Percentiles rank a stretch among this genome's conserved stretches.
These are phyloP conservation scores for Xylaria venustula DNA, from an alignment of 495 filamentous ascomycete species.

Conservation along the genomic window DNA sequence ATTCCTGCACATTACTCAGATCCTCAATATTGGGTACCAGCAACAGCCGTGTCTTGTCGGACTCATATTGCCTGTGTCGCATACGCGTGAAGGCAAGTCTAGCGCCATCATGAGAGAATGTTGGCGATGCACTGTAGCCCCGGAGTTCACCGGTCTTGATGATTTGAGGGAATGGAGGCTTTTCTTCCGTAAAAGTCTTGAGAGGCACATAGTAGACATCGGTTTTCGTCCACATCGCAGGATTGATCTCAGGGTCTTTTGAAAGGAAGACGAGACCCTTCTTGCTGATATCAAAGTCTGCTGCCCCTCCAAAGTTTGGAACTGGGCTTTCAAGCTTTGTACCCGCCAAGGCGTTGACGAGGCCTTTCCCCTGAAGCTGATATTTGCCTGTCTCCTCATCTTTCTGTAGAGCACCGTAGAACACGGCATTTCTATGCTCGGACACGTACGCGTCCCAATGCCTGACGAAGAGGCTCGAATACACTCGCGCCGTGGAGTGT, in stretches of 20 bases:
- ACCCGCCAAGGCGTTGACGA: slow-evolving; percentile 59
- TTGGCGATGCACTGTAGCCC: slow-evolving; percentile 74
- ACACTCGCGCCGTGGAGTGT: slow-evolving; percentile 61
- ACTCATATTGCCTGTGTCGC: slow-evolving; percentile 81
- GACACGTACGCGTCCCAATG: slow-evolving; percentile 75
- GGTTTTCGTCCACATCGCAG: slow-evolving; percentile 78
- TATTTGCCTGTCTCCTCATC: slow-evolving; percentile 42
- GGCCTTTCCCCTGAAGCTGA: slow-evolving; percentile 34
- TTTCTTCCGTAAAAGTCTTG: slow-evolving; percentile 52
- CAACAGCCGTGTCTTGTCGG: slow-evolving; percentile 79
- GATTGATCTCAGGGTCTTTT: slow-evolving; percentile 75
- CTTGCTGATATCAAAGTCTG: slow-evolving; percentile 57
- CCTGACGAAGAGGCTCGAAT: slow-evolving; percentile 68
- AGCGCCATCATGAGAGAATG: slow-evolving; percentile 71
- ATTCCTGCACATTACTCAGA: slow-evolving; percentile 60
- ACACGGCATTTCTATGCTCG: slow-evolving; percentile 69
- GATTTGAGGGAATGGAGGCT: slow-evolving; percentile 42
- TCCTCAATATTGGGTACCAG: slow-evolving; percentile 59
- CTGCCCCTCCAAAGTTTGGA: slow-evolving; percentile 52
- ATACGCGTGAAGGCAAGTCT: slow-evolving; percentile 79
- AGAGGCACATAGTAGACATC: slow-evolving; percentile 73
- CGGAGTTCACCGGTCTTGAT: slow-evolving; percentile 51
- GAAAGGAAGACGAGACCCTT: slow-evolving; percentile 75
- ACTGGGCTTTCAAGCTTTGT: slow-evolving; percentile 61
- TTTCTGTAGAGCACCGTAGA: slow-evolving; percentile 64